Base-by-base conservation (phyloP, 148 eudicot genomes). In the Cornus kousa region DNA sequence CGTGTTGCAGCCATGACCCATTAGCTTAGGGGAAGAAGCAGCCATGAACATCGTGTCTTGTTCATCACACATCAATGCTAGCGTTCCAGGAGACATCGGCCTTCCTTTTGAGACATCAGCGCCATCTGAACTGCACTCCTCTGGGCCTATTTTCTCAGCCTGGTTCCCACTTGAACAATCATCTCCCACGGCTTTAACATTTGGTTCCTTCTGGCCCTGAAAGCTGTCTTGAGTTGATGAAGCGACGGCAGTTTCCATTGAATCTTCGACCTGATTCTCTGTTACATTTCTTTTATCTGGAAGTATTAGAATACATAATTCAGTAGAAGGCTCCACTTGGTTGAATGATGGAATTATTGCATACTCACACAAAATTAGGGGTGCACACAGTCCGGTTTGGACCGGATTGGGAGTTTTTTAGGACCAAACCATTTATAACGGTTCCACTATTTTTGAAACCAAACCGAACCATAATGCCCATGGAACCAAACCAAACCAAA, bases 1-100 rank as follows among this genome's bases (percentile, higher is more conserved):
- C 9, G 80, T 60, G 48, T 85, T 80, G 33, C 82, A 64, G 31
- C 70, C 80, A 74, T 80, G 85, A 73, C 68, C 82, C 77, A 78
- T 70, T 74, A 87, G 50, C 70, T 82, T 89, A 28, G 89, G 87
- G 33, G 94, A 84, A 78, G 87, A 78, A 82, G 87, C 82, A 72
- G 89, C 57, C 78, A 81, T 86, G 82, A 91, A 88, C 86, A 90
- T 85, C 22, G 92, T 85, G 71, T 91, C 93, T 78, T 89, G 89
- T 85, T 93, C 97, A 80, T 93, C 95, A 74, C 97, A 93, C 93
- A 88, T 88, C 74, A 93, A 82, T 76, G 93, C 93, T 74, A 91
- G 85, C 5, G 93, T 93, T 80, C 89, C 87, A 76, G 97, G 97
- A 50, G 97, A 93, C 97, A 91, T 87, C 69, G 97, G 95, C 84